Evolutionary conservation across 2,329 filamentous ascomycete genomes (phyloP).

Genomic region (Fusarium pilosicola): DNA sequence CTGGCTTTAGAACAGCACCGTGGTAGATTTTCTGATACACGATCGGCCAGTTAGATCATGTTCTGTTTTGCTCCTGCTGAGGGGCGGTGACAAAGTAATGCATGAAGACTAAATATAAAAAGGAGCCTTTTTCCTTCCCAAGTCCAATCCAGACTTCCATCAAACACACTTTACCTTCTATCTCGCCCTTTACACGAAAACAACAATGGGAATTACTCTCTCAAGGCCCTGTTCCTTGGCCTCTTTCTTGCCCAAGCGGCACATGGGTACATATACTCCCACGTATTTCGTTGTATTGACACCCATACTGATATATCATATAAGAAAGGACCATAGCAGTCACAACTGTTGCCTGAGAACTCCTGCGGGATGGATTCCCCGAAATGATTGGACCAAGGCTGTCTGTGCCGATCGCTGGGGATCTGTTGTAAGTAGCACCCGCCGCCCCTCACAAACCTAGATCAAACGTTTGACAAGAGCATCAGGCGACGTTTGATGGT

Average conservation of each 20-base stretch:
- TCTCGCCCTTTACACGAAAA: too few relatives aligned
- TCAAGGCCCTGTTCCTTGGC: background rate
- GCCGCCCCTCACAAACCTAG: accelerated
- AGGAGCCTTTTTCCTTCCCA: background rate
- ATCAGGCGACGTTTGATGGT: background rate
- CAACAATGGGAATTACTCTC: background rate
- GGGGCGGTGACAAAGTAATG: background rate
- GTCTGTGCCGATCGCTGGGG: background rate
- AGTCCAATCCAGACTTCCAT: background rate
- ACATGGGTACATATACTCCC: background rate
- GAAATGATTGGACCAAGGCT: background rate
- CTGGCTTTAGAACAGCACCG: background rate
- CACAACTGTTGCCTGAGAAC: background rate
- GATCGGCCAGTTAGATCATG: background rate
- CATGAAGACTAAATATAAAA: background rate
- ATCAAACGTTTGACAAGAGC: background rate
- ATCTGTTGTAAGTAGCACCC: background rate
- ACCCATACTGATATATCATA: background rate
- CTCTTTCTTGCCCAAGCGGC: background rate
- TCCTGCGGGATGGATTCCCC: background rate
- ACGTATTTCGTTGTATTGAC: background rate
- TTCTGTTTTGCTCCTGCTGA: too few relatives aligned
- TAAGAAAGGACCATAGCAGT: background rate
- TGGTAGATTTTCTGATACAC: too few relatives aligned
- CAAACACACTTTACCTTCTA: background rate